A percentile compares a stretch with the other conserved stretches of the same genome.
These are phyloP conservation scores for Paramyrothecium roridum DNA, from an alignment of 2,329 filamentous ascomycete genomes.

Conservation along the genomic window DNA sequence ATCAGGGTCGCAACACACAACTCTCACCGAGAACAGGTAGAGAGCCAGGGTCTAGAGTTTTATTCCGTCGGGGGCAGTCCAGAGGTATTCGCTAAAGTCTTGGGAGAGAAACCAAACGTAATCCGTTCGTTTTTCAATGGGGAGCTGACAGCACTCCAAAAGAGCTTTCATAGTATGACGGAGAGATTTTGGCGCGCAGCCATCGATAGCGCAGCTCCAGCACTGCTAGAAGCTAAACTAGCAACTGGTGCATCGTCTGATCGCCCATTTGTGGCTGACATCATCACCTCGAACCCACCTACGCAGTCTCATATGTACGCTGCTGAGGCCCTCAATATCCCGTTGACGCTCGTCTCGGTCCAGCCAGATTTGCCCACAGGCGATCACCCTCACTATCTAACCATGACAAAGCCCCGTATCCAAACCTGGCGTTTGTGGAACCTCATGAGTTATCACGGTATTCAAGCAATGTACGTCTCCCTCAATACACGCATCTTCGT, in stretches of 20 bases:
- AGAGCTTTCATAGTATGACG: background rate
- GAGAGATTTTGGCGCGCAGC: background rate
- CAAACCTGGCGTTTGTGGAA: background rate
- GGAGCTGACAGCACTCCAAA: background rate
- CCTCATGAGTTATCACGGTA: background rate
- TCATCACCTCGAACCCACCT: background rate
- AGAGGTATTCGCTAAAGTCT: background rate
- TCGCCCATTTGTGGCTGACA: background rate
- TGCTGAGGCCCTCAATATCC: background rate
- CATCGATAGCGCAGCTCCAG: background rate
- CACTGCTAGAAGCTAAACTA: background rate
- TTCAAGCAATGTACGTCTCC: background rate
- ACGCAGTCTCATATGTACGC: background rate
- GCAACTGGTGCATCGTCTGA: background rate
- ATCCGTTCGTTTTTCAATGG: background rate
- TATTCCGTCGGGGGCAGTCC: background rate
- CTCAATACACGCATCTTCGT: background rate
- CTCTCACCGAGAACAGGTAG: background rate
- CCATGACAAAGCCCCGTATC: background rate
- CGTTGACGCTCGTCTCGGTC: background rate
- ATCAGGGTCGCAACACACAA: background rate
- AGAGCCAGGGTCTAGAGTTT: background rate
- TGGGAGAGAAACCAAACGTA: background rate
- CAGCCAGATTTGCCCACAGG: background rate
- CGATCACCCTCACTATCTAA: background rate